A percentile compares a stretch with the other conserved stretches of the same genome.
phyloP scores from a whole-genome alignment of 345 rosid genomes.

The Brassica napus region DNA sequence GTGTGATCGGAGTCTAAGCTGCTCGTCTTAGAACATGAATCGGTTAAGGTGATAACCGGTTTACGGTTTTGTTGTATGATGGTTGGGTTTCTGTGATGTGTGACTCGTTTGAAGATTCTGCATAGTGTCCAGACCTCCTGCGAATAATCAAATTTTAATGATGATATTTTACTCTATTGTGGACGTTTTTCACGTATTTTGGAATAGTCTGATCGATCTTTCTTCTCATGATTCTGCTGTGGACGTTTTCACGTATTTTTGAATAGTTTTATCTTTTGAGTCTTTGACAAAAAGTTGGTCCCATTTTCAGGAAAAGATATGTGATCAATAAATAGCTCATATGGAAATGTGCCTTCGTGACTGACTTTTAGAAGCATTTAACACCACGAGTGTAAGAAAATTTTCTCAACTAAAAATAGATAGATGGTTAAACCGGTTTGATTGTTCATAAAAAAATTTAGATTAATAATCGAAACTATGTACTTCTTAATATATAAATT shows the following conservation, averaged over 20 bases:
- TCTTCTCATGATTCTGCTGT: neutral
- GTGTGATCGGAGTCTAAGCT: conserved; percentile 56
- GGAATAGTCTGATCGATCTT: neutral
- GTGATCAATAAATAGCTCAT: neutral
- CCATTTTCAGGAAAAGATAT: neutral
- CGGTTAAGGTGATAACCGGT: conserved; percentile 39
- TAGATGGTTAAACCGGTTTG: neutral
- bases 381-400: neutral
- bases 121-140: conserved; percentile 95
- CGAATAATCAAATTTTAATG: conserved; percentile 3
- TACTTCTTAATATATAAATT: too few species aligned
- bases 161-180: neutral
- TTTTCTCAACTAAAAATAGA: neutral
- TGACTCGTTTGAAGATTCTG: conserved; percentile 67
- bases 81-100: conserved; percentile 31
- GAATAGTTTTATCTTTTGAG: neutral
- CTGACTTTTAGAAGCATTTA: neutral
- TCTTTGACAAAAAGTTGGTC: conserved; percentile 6
- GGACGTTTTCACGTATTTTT: neutral
- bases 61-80: conserved; percentile 31
- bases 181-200: neutral
- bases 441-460: neutral
- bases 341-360: neutral
- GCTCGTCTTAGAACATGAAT: conserved; percentile 55
- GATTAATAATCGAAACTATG: neutral